Evolutionary conservation across 345 rosid species (phyloP), one percentile per base, ranked within the genome.

Genomic region (Sapria himalayana): DNA sequence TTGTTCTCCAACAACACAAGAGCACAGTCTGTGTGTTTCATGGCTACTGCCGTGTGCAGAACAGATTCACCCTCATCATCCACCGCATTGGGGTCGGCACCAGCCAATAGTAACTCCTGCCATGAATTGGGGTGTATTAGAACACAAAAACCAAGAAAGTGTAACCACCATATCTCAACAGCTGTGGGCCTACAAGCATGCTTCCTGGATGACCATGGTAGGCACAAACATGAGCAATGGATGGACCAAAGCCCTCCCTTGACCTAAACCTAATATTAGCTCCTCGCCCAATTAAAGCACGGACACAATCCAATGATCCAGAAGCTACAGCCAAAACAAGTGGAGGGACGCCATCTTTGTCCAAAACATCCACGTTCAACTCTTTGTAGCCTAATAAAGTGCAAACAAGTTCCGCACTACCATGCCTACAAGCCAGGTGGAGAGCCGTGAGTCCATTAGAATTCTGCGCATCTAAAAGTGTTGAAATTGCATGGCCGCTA

Each of bases 11-110:
- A 49, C 54, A 86, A 67, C 45, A 75, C 84, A 65, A 76, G 52
- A 32, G 98, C 95, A 57, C 95, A 89, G 57, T 82, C 95, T 32
- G 93, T 79, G 56, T 72, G 77, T 61, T 71, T 89, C 66, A 74
- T 82, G 62, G 93, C 52, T 50, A 79, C 62, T 45, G 95, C 98
- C 53, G 79, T 66, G 50, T 82, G 98, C 34, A 89, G 78, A 24
- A 89, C 95, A 54, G 93, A 76, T 69, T 89, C 98, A 39, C 92
- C 86, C 57, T 89, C 98, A 63, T 89, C 98, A 65, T 89, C 93
- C 31, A 86, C 73, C 13, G 81, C 97, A 61, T 86, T 86, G 37
- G 97, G 92, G 62, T 85, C 97, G 61, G 97, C 93, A 56, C 95
- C 98, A 59, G 93, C 93, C 65, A 79, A 67, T 33, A 89, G 64